These are phyloP conservation scores for Podospora anserina DNA, from an alignment of 495 filamentous ascomycete species.

Conservation along the genomic window DNA sequence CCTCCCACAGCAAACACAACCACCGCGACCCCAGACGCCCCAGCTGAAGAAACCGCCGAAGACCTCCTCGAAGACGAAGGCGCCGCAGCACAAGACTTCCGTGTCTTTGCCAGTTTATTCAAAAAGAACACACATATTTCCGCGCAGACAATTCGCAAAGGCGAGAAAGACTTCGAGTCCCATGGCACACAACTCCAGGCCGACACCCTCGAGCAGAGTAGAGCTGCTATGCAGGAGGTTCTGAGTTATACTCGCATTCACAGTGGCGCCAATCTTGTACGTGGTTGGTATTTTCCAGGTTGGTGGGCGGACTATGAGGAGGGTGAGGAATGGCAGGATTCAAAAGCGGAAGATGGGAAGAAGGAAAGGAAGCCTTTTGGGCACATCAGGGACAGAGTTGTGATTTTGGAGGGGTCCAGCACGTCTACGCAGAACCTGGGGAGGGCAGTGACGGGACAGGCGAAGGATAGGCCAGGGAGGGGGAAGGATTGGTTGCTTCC, in stretches of 20 bases:
- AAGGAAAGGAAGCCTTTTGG: slow-evolving; percentile 37
- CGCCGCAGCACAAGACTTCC: slow-evolving; percentile 68
- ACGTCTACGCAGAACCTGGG: slow-evolving; percentile 43
- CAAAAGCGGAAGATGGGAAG: slow-evolving; percentile 28
- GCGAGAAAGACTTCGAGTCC: slow-evolving; percentile 95
- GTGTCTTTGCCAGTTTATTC: slow-evolving; percentile 39
- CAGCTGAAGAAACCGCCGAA: slow-evolving; percentile 33
- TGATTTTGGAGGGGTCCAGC: slow-evolving; percentile 45
- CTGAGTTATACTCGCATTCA: slow-evolving; percentile 70
- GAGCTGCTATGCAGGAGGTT: slow-evolving; percentile 87
- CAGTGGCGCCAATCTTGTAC: slow-evolving; percentile 37
- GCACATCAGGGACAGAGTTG: slow-evolving; percentile 46
- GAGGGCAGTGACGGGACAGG: slow-evolving; percentile 40
- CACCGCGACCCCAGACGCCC: slow-evolving; percentile 9
- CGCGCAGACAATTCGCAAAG: slow-evolving; percentile 49
- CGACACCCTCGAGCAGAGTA: slow-evolving; percentile 68
- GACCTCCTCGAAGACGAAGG: slow-evolving; percentile 69
- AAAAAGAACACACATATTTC: slow-evolving; percentile 40
- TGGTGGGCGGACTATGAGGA: slow-evolving; percentile 39
- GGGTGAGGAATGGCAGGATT: slow-evolving; percentile 8
- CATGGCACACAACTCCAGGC: slow-evolving; percentile 82
- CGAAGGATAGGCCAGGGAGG: slow-evolving; percentile 44
- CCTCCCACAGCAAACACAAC: slow-evolving; percentile 5
- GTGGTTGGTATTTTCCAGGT: slow-evolving; percentile 57
- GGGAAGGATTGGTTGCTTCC: slow-evolving; percentile 77